Percentiles rank a stretch among this genome's conserved stretches.
Evolutionary conservation across 192 early-diverging fungal species (phyloP).

Genomic region (Neocallimastix lanati): DNA sequence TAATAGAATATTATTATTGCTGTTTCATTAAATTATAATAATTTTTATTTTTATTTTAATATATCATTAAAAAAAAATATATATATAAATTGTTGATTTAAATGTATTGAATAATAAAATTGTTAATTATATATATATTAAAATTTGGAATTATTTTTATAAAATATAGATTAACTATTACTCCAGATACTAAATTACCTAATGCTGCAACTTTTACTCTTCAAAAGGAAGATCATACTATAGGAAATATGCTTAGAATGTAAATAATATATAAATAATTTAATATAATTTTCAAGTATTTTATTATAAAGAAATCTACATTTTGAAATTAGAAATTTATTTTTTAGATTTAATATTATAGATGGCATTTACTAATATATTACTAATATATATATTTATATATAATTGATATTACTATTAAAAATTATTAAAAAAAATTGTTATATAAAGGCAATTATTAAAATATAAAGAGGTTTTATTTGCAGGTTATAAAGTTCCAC

Average conservation of each 20-base stretch:
- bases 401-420: no score
- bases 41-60: no score
- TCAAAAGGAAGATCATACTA: conserved; percentile 90
- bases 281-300: not conserved
- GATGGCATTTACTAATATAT: no score
- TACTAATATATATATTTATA: no score
- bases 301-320: not conserved
- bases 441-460: conserved; percentile 48
- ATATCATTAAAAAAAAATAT: no score
- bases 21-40: no score
- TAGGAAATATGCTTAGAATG: conserved; percentile 87
- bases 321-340: no score
- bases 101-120: no score
- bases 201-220: conserved; percentile 86
- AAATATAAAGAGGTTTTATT: conserved; percentile 85
- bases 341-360: no score
- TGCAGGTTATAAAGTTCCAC: conserved; percentile 89
- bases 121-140: not conserved
- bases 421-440: no score
- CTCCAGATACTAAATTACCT: conserved; percentile 74
- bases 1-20: no score
- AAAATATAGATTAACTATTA: conserved; percentile 46
- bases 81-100: no score
- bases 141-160: not conserved
- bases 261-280: conserved; percentile 14